Evolutionary conservation across 352 stramenopile genomes (phyloP).

Genomic region (Ophiocytium majus): DNA sequence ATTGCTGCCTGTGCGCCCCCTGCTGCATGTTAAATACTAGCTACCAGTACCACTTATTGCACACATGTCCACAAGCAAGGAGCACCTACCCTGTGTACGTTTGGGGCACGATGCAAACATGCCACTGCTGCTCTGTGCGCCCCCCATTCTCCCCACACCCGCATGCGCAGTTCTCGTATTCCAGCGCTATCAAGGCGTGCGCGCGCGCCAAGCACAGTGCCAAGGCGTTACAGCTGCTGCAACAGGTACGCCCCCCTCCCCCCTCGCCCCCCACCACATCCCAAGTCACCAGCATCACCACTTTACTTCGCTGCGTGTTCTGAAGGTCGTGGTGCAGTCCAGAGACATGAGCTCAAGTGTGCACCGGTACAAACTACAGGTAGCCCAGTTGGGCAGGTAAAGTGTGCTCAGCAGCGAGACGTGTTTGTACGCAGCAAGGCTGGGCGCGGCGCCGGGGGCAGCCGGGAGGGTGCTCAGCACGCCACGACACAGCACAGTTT

Average conservation of each 20-base stretch:
- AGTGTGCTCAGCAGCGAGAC: neutral
- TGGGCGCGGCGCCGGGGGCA: no score
- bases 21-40: neutral
- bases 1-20: neutral
- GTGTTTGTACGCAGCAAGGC: no score
- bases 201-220: conserved; percentile 7
- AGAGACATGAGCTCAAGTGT: no score
- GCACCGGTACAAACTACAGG: neutral
- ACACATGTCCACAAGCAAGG: neutral
- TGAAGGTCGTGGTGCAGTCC: no score
- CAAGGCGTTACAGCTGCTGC: conserved; percentile 20
- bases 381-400: neutral
- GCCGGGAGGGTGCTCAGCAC: no score
- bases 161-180: conserved; percentile 27
- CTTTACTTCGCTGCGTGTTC: no score
- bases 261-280: neutral
- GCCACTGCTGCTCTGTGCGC: neutral
- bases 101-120: neutral
- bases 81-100: neutral
- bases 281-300: neutral
- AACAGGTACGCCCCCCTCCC: neutral
- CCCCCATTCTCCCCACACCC: neutral
- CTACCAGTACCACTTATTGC: no score
- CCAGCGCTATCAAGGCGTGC: conserved; percentile 18
- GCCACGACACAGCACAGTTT: no score